phyloP scores from a whole-genome alignment of 306 rosid genomes.

The Erythrophleum fordii region DNA sequence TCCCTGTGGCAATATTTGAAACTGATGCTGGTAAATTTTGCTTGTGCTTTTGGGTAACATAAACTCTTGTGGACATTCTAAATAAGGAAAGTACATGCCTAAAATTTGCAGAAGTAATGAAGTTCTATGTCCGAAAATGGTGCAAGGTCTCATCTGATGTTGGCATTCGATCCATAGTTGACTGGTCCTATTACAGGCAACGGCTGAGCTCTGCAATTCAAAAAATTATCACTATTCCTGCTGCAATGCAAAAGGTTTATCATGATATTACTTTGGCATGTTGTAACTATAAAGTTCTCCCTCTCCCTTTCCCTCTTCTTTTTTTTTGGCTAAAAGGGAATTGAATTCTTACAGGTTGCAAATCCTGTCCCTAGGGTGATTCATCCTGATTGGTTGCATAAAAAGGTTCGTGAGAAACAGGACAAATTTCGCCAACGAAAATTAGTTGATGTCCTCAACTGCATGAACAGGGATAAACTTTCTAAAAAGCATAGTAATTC shows the following conservation, averaged over 20 bases:
- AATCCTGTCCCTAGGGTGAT: slow-evolving; percentile 96
- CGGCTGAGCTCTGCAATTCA: slow-evolving; percentile 93
- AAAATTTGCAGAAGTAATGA: slow-evolving; percentile 78
- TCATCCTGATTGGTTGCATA: slow-evolving; percentile 99
- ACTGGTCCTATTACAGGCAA: slow-evolving; percentile 99
- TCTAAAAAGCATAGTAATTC: slow-evolving; percentile 53
- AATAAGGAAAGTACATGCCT: slow-evolving; percentile 28
- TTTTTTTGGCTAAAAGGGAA: slow-evolving; percentile 27
- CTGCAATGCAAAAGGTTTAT: slow-evolving; percentile 98
- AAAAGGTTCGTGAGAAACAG: slow-evolving; percentile 95
- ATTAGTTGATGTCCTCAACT: slow-evolving; percentile 67
- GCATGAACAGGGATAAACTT: slow-evolving; percentile 48
- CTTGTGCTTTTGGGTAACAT: slow-evolving; percentile 21
- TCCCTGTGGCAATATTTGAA: slow-evolving; percentile 98
- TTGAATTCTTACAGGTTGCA: slow-evolving; percentile 65
- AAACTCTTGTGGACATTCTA: slow-evolving; percentile 25
- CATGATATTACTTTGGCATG: slow-evolving; percentile 34
- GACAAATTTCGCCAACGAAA: slow-evolving; percentile 92
- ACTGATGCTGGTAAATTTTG: slow-evolving; percentile 80
- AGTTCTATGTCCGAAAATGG: slow-evolving; percentile 93
- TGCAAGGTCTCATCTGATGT: slow-evolving; percentile 94
- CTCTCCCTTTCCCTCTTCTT: background rate
- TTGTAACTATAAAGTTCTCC: slow-evolving; percentile 28
- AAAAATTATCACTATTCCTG: slow-evolving; percentile 94
- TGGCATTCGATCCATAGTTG: slow-evolving; percentile 89